phyloP scores from a whole-genome alignment of 1,284 basidiomycete species.

The Fistulinella cinereoalba region DNA sequence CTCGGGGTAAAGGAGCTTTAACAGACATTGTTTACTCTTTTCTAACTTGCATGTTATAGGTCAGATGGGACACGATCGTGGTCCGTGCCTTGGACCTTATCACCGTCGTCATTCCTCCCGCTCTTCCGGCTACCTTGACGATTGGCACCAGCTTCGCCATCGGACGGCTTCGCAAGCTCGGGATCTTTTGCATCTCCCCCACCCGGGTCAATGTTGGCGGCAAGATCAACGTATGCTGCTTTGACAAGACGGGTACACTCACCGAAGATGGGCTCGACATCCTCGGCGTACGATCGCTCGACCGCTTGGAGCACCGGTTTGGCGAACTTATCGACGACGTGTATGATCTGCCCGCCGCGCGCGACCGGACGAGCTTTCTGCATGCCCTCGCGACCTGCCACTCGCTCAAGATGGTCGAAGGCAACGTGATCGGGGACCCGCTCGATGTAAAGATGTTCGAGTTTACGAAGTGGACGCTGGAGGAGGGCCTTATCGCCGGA shows the following conservation, averaged over 20 bases:
- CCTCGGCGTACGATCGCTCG: constrained; percentile 84
- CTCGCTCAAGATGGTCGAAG: constrained; percentile 90
- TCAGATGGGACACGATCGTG: constrained; percentile 88
- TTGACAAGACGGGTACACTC: constrained; percentile 98
- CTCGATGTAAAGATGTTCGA: constrained; percentile 97
- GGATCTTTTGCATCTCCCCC: constrained; percentile 97
- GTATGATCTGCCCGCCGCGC: constrained; percentile 76
- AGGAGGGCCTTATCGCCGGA: constrained; percentile 80
- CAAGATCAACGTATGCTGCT: constrained; percentile 97
- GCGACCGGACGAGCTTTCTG: constrained; percentile 79
- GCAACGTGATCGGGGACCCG: constrained; percentile 91
- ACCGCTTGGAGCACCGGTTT: constrained; percentile 74
- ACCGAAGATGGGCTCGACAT: constrained; percentile 99
- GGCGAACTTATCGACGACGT: constrained; percentile 89
- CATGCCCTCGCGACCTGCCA: constrained; percentile 97
- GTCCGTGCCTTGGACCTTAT: constrained; percentile 95
- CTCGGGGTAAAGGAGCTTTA: constrained; percentile 65
- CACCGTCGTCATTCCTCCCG: constrained; percentile 97
- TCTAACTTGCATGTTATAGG: constrained; percentile 41
- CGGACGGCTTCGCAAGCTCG: constrained; percentile 80
- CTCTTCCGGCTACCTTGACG: constrained; percentile 94
- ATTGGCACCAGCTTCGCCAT: constrained; percentile 98
- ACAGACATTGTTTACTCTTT: neutral
- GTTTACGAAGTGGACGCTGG: constrained; percentile 94
- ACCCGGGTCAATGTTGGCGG: constrained; percentile 95